These are phyloP conservation scores for Fusarium heterosporum DNA, from an alignment of 2,329 filamentous ascomycete species.

Conservation along the genomic window DNA sequence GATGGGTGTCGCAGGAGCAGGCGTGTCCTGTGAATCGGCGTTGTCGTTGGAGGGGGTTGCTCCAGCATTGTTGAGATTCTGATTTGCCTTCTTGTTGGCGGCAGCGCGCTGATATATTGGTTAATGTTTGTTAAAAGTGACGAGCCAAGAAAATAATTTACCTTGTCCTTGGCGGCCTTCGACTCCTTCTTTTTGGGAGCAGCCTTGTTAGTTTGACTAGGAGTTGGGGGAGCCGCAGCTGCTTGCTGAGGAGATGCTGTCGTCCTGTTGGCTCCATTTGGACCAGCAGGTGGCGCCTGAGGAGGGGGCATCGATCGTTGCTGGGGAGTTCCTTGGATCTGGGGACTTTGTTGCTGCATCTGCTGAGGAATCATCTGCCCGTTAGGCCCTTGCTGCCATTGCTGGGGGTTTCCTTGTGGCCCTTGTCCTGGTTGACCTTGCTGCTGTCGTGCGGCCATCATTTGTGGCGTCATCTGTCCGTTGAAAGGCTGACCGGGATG, in stretches of 20 bases:
- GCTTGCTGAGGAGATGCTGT: constrained; percentile 73
- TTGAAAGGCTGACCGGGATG: constrained; percentile 71
- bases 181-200: constrained; percentile 82
- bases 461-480: constrained; percentile 70
- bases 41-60: constrained; percentile 70
- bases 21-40: constrained; percentile 66
- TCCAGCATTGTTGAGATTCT: constrained; percentile 60
- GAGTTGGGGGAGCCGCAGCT: constrained; percentile 79
- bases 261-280: constrained; percentile 64
- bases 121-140: constrained; percentile 21
- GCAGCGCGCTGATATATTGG: constrained; percentile 56
- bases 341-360: constrained; percentile 57
- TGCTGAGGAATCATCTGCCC: constrained; percentile 56
- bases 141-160: constrained; percentile 56
- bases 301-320: constrained; percentile 77
- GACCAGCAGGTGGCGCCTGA: constrained; percentile 65
- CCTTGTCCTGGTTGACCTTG: constrained; percentile 52
- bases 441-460: constrained; percentile 62
- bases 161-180: constrained; percentile 75
- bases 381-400: constrained; percentile 57
- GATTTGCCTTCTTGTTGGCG: constrained; percentile 73
- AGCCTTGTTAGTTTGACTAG: constrained; percentile 77
- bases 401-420: constrained; percentile 51
- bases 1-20: constrained; percentile 73
- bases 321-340: constrained; percentile 76